These are phyloP conservation scores for Nigrospora sphaerica DNA, from an alignment of 2,329 filamentous ascomycete genomes.

Conservation along the genomic window DNA sequence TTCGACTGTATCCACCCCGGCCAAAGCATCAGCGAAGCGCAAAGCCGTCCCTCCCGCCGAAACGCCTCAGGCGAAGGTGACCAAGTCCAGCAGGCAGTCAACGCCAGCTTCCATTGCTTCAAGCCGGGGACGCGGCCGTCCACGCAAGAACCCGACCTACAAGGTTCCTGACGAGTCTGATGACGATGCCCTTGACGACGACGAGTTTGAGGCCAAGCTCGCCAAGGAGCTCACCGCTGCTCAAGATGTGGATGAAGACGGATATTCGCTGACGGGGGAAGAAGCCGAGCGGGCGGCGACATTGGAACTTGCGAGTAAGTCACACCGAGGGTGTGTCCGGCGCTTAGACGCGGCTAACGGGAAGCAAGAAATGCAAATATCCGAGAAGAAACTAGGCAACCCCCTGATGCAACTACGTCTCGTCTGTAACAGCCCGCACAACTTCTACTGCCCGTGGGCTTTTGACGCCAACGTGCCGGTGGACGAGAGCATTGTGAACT, in stretches of 20 bases:
- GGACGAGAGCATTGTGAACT: conserved; percentile 77
- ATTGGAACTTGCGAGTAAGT: conserved; percentile 68
- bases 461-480: conserved; percentile 49
- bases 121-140: conserved; percentile 35
- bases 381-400: conserved; percentile 87
- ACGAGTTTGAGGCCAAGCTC: conserved; percentile 75
- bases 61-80: conserved; percentile 53
- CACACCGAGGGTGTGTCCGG: too few relatives aligned
- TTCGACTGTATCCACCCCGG: conserved; percentile 6
- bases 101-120: conserved; percentile 55
- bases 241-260: conserved; percentile 26
- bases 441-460: conserved; percentile 90
- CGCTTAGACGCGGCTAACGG: too few relatives aligned
- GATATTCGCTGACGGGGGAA: conserved; percentile 37
- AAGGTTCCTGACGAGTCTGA: conserved; percentile 52
- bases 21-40: conserved; percentile 23
- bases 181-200: conserved; percentile 64
- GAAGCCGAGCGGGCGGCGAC: conserved; percentile 60
- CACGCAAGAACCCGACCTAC: conserved; percentile 42
- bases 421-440: conserved; percentile 96
- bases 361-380: conserved; percentile 67
- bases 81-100: conserved; percentile 66
- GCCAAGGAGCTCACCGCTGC: conserved; percentile 50
- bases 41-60: conserved; percentile 25
- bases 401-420: conserved; percentile 99